These are phyloP conservation scores for Nicotiana sylvestris DNA, from an alignment of 257 asterid species.

Conservation along the genomic window DNA sequence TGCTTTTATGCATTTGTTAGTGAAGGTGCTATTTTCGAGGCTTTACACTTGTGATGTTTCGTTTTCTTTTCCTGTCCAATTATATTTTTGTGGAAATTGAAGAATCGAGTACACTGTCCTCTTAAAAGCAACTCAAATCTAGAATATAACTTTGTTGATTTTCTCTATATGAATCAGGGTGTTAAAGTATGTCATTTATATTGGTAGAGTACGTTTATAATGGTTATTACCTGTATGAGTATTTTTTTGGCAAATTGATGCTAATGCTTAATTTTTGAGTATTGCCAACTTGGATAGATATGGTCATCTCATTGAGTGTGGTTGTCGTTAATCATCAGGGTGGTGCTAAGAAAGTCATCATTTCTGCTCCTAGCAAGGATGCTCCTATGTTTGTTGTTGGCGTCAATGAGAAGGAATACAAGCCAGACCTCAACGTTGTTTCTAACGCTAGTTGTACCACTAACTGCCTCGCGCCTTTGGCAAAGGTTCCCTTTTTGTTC, in stretches of 20 bases:
- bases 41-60: background rate
- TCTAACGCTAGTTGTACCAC: slow-evolving; percentile 94
- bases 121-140: background rate
- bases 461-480: slow-evolving; percentile 83
- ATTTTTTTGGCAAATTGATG: background rate
- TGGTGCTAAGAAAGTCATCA: slow-evolving; percentile 75
- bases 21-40: background rate
- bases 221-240: background rate
- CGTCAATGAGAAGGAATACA: slow-evolving; percentile 72
- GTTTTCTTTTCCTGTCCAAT: background rate
- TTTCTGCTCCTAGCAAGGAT: slow-evolving; percentile 80
- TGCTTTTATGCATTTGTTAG: background rate
- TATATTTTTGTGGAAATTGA: background rate
- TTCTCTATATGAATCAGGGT: background rate
- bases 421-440: slow-evolving; percentile 50
- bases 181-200: background rate
- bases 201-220: background rate
- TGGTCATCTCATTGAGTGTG: background rate
- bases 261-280: background rate
- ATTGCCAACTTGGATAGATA: background rate
- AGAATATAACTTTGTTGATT: background rate
- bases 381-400: slow-evolving; percentile 91
- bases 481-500: slow-evolving; percentile 42
- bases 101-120: background rate
- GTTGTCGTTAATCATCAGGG: slow-evolving; percentile 36